Base-by-base conservation (phyloP, 1,284 basidiomycete genomes). In the Papiliotrema nemorosa region DNA sequence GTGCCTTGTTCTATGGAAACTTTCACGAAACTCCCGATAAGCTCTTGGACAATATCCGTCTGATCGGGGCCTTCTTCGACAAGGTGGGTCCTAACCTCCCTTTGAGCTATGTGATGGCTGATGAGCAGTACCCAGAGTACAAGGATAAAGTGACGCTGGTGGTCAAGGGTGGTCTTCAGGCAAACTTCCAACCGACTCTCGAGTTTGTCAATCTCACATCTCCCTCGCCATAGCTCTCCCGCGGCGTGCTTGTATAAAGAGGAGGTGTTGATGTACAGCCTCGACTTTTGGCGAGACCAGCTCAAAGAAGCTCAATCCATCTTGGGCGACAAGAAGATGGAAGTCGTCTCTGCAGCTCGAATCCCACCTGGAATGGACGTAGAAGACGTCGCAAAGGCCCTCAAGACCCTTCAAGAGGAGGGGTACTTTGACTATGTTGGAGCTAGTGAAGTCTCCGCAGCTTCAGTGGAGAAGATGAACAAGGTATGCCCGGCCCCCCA, bases 41-140 rank as follows among this genome's bases (percentile, higher is more conserved):
- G 26, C 14, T 46, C 18, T 52, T 58, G 33, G 72, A 66, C 49
- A 76, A 75, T 53, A 48, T 75, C 35, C 59, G 62, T 44, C 62
- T 76, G 12, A 54, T 76, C 44, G 60, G 60, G 1, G 54, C 63
- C 2, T 76, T 76, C 67, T 72, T 75, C 50, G 50, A 63, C 24
- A 59, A 65, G 57, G 63, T 59, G n/a, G 45, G 56, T 47, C n/a
- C n/a, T n/a, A n/a, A n/a, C n/a, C n/a, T n/a, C n/a, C n/a, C n/a
- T n/a, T n/a, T n/a, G n/a, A 20, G 41, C 13, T n/a, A n/a, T 6
- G 18, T 13, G n/a, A 35, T 20, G 12, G 27, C 25, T 21, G 25
- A 20, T 34, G 33, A 33, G 53, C 73, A 78, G 57, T 78, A 83
- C 62, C 82, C 82, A 0, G 77, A 80, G 46, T 80, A 82, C 63